These are phyloP conservation scores for Blastocystis sp. DNA, from an alignment of 352 stramenopile species.

Conservation along the genomic window DNA sequence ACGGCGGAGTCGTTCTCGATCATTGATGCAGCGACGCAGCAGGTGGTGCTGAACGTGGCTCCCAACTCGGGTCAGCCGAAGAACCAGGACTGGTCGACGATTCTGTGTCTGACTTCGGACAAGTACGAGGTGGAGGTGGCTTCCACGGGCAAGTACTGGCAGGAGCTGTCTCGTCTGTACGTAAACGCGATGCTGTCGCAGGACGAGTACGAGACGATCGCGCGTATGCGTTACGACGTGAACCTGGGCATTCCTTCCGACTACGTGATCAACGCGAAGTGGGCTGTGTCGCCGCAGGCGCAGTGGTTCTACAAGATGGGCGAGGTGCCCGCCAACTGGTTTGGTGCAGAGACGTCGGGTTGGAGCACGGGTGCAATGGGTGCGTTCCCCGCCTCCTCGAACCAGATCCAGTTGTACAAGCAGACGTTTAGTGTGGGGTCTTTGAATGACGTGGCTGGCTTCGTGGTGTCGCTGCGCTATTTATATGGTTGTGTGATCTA, in stretches of 20 bases:
- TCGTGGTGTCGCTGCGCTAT: slow-evolving; percentile 1
- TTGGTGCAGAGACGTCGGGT: not conserved
- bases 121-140: not conserved
- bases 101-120: not conserved
- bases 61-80: not conserved
- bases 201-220: slow-evolving; percentile 6
- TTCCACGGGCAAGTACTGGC: not conserved
- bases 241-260: not conserved
- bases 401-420: slow-evolving; percentile 24
- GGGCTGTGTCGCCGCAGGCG: not conserved
- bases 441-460: not conserved
- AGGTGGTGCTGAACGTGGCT: not conserved
- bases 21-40: not conserved
- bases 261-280: slow-evolving; percentile 21
- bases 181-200: not conserved
- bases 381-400: not conserved
- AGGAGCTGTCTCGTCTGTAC: not conserved
- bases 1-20: not conserved
- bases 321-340: slow-evolving; percentile 19
- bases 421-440: slow-evolving; percentile 1
- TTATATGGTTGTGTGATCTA: slow-evolving; percentile 9
- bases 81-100: not conserved
- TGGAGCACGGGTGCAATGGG: not conserved
- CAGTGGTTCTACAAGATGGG: slow-evolving; percentile 41
- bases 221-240: not conserved